These are phyloP conservation scores for Fraxinus platypoda DNA, from an alignment of 305 asterid species.

Conservation along the genomic window DNA sequence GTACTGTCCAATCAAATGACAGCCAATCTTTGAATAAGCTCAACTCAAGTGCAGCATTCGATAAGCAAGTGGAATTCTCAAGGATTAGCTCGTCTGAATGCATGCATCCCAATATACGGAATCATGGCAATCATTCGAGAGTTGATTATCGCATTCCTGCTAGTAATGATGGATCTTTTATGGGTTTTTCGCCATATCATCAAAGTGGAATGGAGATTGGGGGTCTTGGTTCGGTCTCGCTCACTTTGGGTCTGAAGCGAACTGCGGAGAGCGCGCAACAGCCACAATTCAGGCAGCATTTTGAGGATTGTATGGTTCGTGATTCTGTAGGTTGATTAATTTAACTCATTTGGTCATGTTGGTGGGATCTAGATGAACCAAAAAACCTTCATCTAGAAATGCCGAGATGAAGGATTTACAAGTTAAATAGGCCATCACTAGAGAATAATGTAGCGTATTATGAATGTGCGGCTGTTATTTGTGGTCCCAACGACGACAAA, in stretches of 20 bases:
- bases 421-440: background rate
- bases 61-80: slow-evolving; percentile 25
- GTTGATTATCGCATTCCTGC: slow-evolving; percentile 42
- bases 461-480: background rate
- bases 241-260: slow-evolving; percentile 64
- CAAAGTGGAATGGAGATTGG: slow-evolving; percentile 43
- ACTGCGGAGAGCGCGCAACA: slow-evolving; percentile 31
- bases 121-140: slow-evolving; percentile 57
- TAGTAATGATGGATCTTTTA: slow-evolving; percentile 42
- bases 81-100: slow-evolving; percentile 13
- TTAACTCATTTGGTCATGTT: background rate
- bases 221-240: slow-evolving; percentile 62
- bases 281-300: slow-evolving; percentile 32
- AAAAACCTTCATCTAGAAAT: background rate
- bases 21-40: slow-evolving; percentile 27
- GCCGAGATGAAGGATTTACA: background rate
- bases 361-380: background rate
- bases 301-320: slow-evolving; percentile 38
- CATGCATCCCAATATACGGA: slow-evolving; percentile 30
- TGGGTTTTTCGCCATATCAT: slow-evolving; percentile 42
- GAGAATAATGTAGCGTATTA: background rate
- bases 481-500: background rate
- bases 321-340: slow-evolving; percentile 36
- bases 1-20: slow-evolving; percentile 3
- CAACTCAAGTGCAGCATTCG: slow-evolving; percentile 16